These are phyloP conservation scores for Elaphomyces granulatus DNA, from an alignment of 495 filamentous ascomycete species.

Conservation along the genomic window DNA sequence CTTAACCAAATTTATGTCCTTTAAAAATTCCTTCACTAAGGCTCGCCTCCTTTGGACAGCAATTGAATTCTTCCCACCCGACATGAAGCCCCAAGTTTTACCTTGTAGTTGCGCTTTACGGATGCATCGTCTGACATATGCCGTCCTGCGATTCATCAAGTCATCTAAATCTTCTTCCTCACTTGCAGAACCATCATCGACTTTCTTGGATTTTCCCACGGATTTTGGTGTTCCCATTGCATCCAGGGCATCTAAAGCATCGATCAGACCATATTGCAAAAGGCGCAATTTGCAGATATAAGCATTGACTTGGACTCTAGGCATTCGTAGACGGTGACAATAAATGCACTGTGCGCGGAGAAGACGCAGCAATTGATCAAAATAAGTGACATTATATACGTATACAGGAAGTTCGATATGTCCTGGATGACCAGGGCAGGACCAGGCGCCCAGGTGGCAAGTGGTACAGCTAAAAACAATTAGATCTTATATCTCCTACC, in stretches of 20 bases:
- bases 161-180: conserved; percentile 45
- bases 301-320: conserved; percentile 54
- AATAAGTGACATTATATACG: conserved; percentile 85
- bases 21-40: conserved; percentile 68
- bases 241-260: conserved; percentile 55
- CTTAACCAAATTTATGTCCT: conserved; percentile 44
- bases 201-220: conserved; percentile 18
- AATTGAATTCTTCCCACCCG: conserved; percentile 62
- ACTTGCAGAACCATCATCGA: conserved; percentile 34
- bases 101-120: conserved; percentile 34
- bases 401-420: conserved; percentile 90
- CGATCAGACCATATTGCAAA: conserved; percentile 68
- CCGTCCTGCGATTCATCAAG: conserved; percentile 49
- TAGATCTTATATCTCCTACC: conserved; percentile 8
- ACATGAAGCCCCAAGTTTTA: conserved; percentile 35
- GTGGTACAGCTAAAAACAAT: conserved; percentile 59
- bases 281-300: conserved; percentile 76
- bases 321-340: conserved; percentile 69
- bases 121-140: conserved; percentile 55
- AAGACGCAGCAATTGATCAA: conserved; percentile 76
- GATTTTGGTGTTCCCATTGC: conserved; percentile 29
- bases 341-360: conserved; percentile 78
- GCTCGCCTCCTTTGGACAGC: conserved; percentile 58
- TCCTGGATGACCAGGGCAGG: conserved; percentile 84
- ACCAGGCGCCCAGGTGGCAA: conserved; percentile 60